Conservation (phyloP, 331 rosid species). For the Rhamnella rubrinervis region DNA sequence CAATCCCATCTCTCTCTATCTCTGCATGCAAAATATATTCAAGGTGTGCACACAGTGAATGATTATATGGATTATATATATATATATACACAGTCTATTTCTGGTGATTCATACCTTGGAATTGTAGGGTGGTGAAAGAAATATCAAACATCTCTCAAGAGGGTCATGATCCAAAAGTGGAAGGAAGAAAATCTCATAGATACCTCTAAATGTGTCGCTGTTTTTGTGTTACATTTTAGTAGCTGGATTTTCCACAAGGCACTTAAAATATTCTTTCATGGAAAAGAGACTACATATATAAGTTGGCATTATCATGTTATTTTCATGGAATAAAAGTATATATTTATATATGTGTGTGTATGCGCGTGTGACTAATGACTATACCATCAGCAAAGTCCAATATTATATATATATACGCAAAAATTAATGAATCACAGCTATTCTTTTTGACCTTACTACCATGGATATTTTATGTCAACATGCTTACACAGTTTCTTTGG, state of each 20-base stretch:
- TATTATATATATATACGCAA: neutral
- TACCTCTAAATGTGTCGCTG: conserved; percentile 14
- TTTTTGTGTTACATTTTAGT: conserved; percentile 5
- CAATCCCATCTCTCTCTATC: too few relatives aligned
- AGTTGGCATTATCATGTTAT: conserved; percentile 17
- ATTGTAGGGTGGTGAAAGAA: too few relatives aligned
- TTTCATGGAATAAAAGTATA: conserved; percentile 16
- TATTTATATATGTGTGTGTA: neutral
- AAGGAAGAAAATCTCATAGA: neutral
- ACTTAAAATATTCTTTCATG: conserved; percentile 16
- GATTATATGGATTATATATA: too few relatives aligned
- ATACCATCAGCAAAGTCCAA: conserved; percentile 3
- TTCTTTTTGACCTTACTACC: conserved; percentile 16
- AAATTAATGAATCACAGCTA: neutral
- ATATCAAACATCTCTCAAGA: too few relatives aligned
- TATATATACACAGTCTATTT: too few relatives aligned
- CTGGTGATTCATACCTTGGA: too few relatives aligned
- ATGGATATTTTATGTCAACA: neutral
- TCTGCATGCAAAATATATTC: too few relatives aligned
- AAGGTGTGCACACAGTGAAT: too few relatives aligned
- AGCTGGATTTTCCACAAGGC: neutral
- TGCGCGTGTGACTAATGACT: neutral
- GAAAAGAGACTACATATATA: conserved; percentile 11
- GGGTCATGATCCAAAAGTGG: neutral
- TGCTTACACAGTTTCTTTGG: too few relatives aligned